phyloP scores from a whole-genome alignment of 2,329 filamentous ascomycete genomes.

The Daldinia sp. region DNA sequence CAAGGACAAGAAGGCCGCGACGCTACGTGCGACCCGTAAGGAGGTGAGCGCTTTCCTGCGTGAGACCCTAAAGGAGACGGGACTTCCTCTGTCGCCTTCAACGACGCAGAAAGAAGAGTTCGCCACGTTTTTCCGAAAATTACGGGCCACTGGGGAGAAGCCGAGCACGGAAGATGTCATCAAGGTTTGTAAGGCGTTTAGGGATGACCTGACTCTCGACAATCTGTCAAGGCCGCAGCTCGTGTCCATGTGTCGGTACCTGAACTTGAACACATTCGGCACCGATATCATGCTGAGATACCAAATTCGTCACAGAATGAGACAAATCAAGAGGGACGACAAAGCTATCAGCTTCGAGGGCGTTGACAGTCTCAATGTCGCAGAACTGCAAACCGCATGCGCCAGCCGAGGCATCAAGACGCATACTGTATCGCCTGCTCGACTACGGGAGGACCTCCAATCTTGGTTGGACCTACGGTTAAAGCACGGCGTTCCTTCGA shows the following conservation, averaged over 20 bases:
- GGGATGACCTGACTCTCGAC: slow-evolving; percentile 96
- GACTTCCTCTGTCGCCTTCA: slow-evolving; percentile 84
- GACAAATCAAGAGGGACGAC: slow-evolving; percentile 99
- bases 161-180: slow-evolving; percentile 93
- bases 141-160: slow-evolving; percentile 88
- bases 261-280: slow-evolving; percentile 97
- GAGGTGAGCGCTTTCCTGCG: slow-evolving; percentile 93
- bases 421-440: slow-evolving; percentile 88
- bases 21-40: slow-evolving; percentile 86
- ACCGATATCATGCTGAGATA: slow-evolving; percentile 98
- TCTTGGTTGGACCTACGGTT: slow-evolving; percentile 95
- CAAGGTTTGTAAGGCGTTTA: slow-evolving; percentile 99
- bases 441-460: slow-evolving; percentile 88
- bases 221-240: slow-evolving; percentile 95
- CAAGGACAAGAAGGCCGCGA: slow-evolving; percentile 87
- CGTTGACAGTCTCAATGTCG: slow-evolving; percentile 90
- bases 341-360: slow-evolving; percentile 94
- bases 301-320: slow-evolving; percentile 96
- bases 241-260: slow-evolving; percentile 97
- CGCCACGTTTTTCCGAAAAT: slow-evolving; percentile 95
- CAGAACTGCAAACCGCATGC: slow-evolving; percentile 91
- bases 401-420: slow-evolving; percentile 93
- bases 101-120: slow-evolving; percentile 95
- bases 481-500: slow-evolving; percentile 95
- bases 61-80: slow-evolving; percentile 91